These are phyloP conservation scores for Cicer yamashitae DNA, from an alignment of 306 rosid genomes.

Conservation along the genomic window DNA sequence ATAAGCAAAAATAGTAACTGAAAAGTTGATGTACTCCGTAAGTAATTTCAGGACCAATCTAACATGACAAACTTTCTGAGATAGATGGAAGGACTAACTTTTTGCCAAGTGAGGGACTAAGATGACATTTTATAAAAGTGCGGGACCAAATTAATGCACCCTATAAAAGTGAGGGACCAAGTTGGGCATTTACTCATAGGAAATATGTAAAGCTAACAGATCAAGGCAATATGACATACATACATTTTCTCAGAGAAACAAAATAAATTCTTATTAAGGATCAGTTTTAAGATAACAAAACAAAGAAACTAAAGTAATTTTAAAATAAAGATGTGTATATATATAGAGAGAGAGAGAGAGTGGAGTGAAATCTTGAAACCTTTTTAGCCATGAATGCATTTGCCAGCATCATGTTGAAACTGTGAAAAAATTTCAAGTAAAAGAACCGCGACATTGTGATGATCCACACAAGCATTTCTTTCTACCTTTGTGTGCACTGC, in stretches of 20 bases:
- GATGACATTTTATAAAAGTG: too few relatives aligned
- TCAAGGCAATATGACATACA: not conserved
- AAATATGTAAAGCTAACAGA: not conserved
- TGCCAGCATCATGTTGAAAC: conserved; percentile 38
- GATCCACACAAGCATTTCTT: conserved; percentile 69
- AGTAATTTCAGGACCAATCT: too few relatives aligned
- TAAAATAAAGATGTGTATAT: not conserved
- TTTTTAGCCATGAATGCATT: conserved; percentile 39
- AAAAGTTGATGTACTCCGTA: too few relatives aligned
- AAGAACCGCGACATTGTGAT: conserved; percentile 59
- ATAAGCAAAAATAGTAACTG: too few relatives aligned
- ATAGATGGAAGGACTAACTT: too few relatives aligned
- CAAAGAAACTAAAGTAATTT: conserved; percentile 5
- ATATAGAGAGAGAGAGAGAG: not conserved
- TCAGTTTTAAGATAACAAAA: not conserved
- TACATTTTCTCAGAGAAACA: not conserved
- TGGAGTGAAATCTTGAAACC: conserved; percentile 42
- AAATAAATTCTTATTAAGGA: not conserved
- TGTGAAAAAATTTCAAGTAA: conserved; percentile 47
- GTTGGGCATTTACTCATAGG: too few relatives aligned
- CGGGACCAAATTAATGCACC: too few relatives aligned
- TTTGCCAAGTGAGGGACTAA: too few relatives aligned
- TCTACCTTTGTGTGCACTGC: conserved; percentile 49
- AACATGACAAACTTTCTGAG: too few relatives aligned
- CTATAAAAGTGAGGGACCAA: too few relatives aligned